Evolutionary conservation across 2,329 filamentous ascomycete species (phyloP).

Genomic region (Xylariaceae sp.): DNA sequence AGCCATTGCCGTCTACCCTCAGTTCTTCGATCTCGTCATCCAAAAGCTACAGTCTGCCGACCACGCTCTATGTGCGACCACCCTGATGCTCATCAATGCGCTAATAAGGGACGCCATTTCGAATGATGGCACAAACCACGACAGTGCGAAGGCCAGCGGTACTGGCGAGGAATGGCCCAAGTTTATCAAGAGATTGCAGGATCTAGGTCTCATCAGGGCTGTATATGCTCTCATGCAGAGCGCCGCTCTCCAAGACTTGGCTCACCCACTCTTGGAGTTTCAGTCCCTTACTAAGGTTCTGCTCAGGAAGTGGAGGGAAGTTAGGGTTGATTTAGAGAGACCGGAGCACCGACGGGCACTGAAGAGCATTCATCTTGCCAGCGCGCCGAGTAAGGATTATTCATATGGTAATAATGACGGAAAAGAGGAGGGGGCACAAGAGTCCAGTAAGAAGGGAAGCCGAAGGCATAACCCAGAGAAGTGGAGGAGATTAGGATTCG

Average conservation of each 20-base stretch:
- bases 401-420: conserved; percentile 40
- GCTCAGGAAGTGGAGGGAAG: conserved; percentile 84
- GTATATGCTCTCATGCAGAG: conserved; percentile 95
- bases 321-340: conserved; percentile 82
- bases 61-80: conserved; percentile 93
- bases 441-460: conserved; percentile 62
- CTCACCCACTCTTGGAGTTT: conserved; percentile 89
- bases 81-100: conserved; percentile 92
- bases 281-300: conserved; percentile 89
- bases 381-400: conserved; percentile 61
- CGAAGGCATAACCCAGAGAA: conserved; percentile 84
- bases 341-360: conserved; percentile 87
- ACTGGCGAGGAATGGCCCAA: conserved; percentile 83
- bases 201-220: conserved; percentile 88
- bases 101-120: conserved; percentile 91
- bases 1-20: conserved; percentile 86
- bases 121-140: conserved; percentile 61
- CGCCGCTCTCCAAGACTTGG: conserved; percentile 86
- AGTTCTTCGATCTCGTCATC: conserved; percentile 94
- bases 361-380: conserved; percentile 84
- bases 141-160: conserved; percentile 42
- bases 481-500: conserved; percentile 91
- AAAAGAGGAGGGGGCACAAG: conserved; percentile 47
- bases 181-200: conserved; percentile 92
- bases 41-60: conserved; percentile 91